Evolutionary conservation across 345 rosid species (phyloP).

Genomic region (Erodium maritimum): DNA sequence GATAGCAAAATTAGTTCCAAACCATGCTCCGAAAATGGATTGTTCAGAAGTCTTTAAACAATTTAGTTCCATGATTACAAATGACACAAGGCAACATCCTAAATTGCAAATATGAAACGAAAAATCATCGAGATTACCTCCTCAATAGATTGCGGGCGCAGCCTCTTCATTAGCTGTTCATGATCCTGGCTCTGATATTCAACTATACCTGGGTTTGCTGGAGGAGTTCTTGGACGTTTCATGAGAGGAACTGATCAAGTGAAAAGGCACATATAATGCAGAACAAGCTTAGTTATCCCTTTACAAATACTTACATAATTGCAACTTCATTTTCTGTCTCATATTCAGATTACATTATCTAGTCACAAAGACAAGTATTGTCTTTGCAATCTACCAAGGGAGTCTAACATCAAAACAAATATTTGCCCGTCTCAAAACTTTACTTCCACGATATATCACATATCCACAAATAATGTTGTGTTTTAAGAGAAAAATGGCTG

Average conservation of each 20-base stretch:
- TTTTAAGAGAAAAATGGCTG: too few relatives aligned
- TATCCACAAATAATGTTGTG: too few relatives aligned
- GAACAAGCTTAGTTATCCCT: neutral
- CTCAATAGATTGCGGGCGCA: slow-evolving; percentile 67
- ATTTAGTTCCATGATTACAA: neutral
- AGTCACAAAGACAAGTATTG: too few relatives aligned
- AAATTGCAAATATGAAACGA: neutral
- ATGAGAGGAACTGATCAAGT: slow-evolving; percentile 34
- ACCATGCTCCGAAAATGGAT: neutral
- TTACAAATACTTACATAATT: neutral
- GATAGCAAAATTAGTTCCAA: neutral
- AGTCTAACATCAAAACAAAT: too few relatives aligned
- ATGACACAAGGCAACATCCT: neutral
- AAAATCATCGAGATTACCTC: slow-evolving; percentile 35
- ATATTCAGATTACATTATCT: too few relatives aligned
- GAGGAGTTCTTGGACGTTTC: slow-evolving; percentile 74
- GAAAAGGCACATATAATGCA: slow-evolving; percentile 7
- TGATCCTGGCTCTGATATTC: slow-evolving; percentile 80
- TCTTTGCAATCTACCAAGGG: too few relatives aligned
- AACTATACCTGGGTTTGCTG: slow-evolving; percentile 48
- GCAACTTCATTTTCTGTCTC: neutral
- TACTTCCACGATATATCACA: too few relatives aligned
- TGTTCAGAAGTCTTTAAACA: neutral
- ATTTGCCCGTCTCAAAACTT: too few relatives aligned
- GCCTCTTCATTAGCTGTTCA: slow-evolving; percentile 70